Base-by-base conservation (phyloP, 495 filamentous ascomycete species). In the Neurospora sp. region DNA sequence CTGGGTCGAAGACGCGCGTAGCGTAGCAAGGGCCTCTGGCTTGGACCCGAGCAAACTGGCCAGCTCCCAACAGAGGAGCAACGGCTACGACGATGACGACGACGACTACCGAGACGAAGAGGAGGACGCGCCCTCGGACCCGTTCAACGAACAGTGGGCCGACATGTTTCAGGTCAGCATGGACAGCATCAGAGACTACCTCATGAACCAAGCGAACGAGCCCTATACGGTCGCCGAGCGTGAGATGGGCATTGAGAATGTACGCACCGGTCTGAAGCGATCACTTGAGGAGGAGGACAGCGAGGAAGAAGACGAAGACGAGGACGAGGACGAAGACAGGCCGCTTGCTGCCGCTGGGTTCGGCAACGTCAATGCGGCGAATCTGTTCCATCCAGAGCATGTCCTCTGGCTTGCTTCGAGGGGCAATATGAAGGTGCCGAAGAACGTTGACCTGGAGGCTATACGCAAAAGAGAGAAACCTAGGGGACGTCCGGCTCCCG, bases 151-250 rank as follows among this genome's bases (percentile, higher is more conserved):
- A 73, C 73, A 83, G 75, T 85, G 77, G 84, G 78, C 71, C 70
- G 87, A 77, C 78, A 81, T 79, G 79, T 83, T 75, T 38, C 75
- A 82, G 11, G 80, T 79, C 38, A 83, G 80, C 66, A 69, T 79
- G 7, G 72, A 80, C 34, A 79, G 82, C 1, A 76, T 86, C 13
- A 71, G 71, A 9, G 74, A 81, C 6, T 87, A 86, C 76, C 80
- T 82, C n/a, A 42, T 72, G 38, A 80, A 82, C 28, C 89, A 91
- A 73, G 86, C 89, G 43, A 75, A 77, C 15, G 82, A 86, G 69
- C 74, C 81, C 59, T 94, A 87, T 77, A 94, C 92, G 21, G 83
- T 88, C 8, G 92, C 90, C 76, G 92, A 95, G 83, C 83, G 86
- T 69, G 87, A 89, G 73, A 78, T 75, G 48, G 92, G 92, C 2